Evolutionary conservation across 2,329 filamentous ascomycete genomes (phyloP), one percentile per base, ranked within the genome.

Genomic region (Arachnomyces sp.): DNA sequence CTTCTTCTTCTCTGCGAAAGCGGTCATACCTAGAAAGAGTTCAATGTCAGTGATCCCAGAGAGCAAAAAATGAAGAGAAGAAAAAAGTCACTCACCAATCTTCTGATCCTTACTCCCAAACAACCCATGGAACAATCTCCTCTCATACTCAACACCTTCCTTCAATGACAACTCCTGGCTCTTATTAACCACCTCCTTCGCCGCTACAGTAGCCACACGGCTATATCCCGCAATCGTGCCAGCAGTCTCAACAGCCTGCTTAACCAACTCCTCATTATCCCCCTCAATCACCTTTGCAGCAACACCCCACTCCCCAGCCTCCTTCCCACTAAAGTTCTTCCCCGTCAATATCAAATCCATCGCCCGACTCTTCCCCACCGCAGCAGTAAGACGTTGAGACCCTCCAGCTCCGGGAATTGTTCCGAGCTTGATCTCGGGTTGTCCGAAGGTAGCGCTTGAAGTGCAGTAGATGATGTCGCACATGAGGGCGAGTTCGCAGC

Each of bases 181-280:
- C 80, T 95, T 96, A 63, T 96, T 94, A 41, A 98, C 90, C n/a
- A 92, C 90, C 72, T 98, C 92, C 74, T 98, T 98, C 42, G 78
- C 82, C 8, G 84, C 92, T 67, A 87, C 80, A 43, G 94, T 79
- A 1, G 90, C 84, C n/a, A 98, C 82, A 58, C 75, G 79, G 38
- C 84, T 89, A 65, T 92, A 87, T 1, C 83, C 70, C 0, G 92
- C 89, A 67, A 98, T 95, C 38, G 79, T 89, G 71, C 84, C 86
- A 2, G 92, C 92, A 13, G 87, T 90, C 59, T 81, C 78, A 45
- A 94, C 62, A 2, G 88, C 81, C 40, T 79, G 85, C 54, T 87
- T 80, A 59, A 96, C 80, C 56, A 94, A 72, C 58, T 83, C 82
- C 50, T 94, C 20, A 49, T 90, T 79, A 4, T 74, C 83, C 9